Percentiles rank a stretch among this genome's conserved stretches.
Conservation (phyloP, 176 grass and related monocot genomes). For the Pontederia paniculata region DNA sequence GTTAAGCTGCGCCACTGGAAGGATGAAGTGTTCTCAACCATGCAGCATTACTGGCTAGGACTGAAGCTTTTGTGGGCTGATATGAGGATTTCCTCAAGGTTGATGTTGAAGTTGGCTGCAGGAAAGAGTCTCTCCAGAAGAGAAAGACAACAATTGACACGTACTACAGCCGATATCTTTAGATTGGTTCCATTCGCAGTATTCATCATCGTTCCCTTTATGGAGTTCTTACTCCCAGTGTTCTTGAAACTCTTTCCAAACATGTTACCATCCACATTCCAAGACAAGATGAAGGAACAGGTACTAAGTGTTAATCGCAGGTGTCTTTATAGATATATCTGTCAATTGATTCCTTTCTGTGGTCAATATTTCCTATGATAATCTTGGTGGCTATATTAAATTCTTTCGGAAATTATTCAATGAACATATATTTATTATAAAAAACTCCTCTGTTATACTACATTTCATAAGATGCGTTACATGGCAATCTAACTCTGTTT, state of each 20-base stretch:
- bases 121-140: constrained; percentile 88
- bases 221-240: constrained; percentile 87
- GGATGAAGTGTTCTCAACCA: constrained; percentile 73
- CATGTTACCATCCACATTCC: constrained; percentile 93
- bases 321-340: background rate
- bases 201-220: constrained; percentile 89
- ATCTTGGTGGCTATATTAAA: no score
- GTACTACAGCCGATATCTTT: constrained; percentile 85
- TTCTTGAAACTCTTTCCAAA: constrained; percentile 91
- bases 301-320: constrained; percentile 8
- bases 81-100: constrained; percentile 83
- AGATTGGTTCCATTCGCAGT: constrained; percentile 81
- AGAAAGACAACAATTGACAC: constrained; percentile 82
- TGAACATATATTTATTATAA: no score
- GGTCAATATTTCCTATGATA: no score
- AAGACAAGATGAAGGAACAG: constrained; percentile 97
- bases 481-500: background rate
- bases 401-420: no score
- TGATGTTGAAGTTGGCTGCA: constrained; percentile 78
- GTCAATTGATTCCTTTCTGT: no score
- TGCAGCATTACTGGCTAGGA: constrained; percentile 97
- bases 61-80: constrained; percentile 67
- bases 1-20: constrained; percentile 81
- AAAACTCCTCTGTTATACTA: no score
- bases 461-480: no score